Evolutionary conservation across 2,329 filamentous ascomycete genomes (phyloP).

Genomic region (Apiospora rasikravindrae): DNA sequence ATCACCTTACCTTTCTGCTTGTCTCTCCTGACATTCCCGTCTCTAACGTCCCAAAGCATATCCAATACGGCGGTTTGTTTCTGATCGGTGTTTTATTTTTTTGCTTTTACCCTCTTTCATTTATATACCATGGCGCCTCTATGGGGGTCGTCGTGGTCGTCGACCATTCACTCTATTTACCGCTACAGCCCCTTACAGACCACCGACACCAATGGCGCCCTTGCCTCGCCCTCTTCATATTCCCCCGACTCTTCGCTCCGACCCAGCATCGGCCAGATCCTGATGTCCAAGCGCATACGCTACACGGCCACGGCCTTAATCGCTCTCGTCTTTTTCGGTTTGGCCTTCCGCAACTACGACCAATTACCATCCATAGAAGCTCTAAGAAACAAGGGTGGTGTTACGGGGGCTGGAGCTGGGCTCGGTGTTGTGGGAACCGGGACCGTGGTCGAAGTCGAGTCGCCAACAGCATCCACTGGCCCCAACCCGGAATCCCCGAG

Average conservation of each 20-base stretch:
- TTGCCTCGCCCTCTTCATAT: conserved; percentile 26
- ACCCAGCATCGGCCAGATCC: conserved; percentile 42
- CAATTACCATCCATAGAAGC: conserved; percentile 35
- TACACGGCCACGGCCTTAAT: conserved; percentile 33
- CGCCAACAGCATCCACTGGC: neutral
- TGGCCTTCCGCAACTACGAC: conserved; percentile 38
- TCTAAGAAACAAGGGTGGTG: conserved; percentile 24
- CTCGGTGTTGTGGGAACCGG: no score
- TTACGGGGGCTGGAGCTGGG: no score
- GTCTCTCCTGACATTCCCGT: neutral
- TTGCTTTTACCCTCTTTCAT: conserved; percentile 18
- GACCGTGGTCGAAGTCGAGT: neutral
- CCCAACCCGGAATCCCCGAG: conserved; percentile 31
- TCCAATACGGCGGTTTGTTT: neutral
- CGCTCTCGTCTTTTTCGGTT: conserved; percentile 33
- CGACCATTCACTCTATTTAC: conserved; percentile 34
- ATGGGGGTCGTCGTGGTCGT: conserved; percentile 37
- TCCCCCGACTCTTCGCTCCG: conserved; percentile 35
- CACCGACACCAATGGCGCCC: conserved; percentile 28
- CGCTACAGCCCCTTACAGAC: conserved; percentile 34
- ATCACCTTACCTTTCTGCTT: neutral
- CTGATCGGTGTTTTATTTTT: neutral
- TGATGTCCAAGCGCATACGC: conserved; percentile 43
- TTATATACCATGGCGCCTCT: conserved; percentile 35
- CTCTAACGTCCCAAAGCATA: conserved; percentile 19